A percentile compares a stretch with the other conserved stretches of the same genome.
Conservation (phyloP, 768 basidiomycete genomes). For the Collybiopsis confluens region DNA sequence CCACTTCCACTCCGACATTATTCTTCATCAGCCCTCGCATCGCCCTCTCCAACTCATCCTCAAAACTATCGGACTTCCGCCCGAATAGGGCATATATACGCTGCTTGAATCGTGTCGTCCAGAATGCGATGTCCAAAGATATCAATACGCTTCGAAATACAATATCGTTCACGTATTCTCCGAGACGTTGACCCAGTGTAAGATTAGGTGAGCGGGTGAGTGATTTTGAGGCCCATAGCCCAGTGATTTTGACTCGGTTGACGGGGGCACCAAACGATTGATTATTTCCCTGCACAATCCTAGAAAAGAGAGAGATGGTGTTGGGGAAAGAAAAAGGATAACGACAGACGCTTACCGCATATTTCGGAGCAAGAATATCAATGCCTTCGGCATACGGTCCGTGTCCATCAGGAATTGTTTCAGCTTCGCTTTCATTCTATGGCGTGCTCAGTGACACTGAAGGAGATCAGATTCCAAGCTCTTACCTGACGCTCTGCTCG, state of each 20-base stretch:
- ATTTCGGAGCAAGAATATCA: constrained; percentile 73
- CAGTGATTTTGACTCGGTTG: constrained; percentile 87
- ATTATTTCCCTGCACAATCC: constrained; percentile 69
- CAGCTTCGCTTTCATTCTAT: constrained; percentile 59
- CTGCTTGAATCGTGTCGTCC: constrained; percentile 48
- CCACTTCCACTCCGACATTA: constrained; percentile 75
- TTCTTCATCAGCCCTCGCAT: constrained; percentile 74
- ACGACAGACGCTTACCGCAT: constrained; percentile 45
- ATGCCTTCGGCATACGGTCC: constrained; percentile 72
- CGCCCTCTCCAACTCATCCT: constrained; percentile 76
- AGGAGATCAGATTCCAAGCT: too few relatives aligned
- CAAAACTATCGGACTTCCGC: constrained; percentile 53
- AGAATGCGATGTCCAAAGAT: constrained; percentile 71
- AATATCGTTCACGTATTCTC: constrained; percentile 55
- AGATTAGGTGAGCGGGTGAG: constrained; percentile 44
- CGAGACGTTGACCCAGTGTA: constrained; percentile 34
- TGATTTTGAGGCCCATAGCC: constrained; percentile 74
- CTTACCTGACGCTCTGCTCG: constrained; percentile 49
- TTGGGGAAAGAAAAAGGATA: neutral
- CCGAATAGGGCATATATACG: constrained; percentile 42
- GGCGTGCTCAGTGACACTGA: too few relatives aligned
- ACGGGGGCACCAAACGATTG: constrained; percentile 82
- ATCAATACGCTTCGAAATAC: constrained; percentile 64
- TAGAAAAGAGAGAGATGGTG: constrained; percentile 8
- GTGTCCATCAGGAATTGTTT: constrained; percentile 68